Base-by-base conservation (phyloP, 1,284 basidiomycete genomes). In the Ceratobasidium sp. region DNA sequence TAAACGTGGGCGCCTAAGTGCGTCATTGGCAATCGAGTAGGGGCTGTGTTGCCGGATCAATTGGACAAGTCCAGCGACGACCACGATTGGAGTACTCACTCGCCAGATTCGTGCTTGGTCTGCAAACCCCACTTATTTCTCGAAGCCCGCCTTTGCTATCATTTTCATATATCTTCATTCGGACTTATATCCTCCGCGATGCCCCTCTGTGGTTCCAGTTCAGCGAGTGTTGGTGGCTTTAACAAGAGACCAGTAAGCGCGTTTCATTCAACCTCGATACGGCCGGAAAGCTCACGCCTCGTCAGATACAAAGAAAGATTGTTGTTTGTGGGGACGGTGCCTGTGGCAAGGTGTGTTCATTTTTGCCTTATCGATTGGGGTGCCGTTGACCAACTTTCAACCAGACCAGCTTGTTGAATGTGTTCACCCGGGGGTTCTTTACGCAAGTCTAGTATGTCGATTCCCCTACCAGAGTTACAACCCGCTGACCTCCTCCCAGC, bases 291-390 rank as follows among this genome's bases (percentile, higher is more conserved):
- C 52, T 29, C 22, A 45, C n/a, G 15, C 17, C 49, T 31, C 35
- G 12, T 27, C 29, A 87, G 85, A 75, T 89, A 53, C 85, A 86
- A 76, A 81, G 87, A 47, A 91, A 92, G 79, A 83, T 91, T 5
- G 90, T 92, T 1, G 89, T 97, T 6, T 89, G 94, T 71, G 95
- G 95, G 42, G 95, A 98, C 79, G 95, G 95, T 73, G 95, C 94
- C 56, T 94, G 91, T 75, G 94, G 94, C 32, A 84, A 84, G 77
- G 88, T 77, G 68, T 82, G 58, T 57, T 43, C 1, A 73, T 81
- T 42, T 74, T 81, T 60, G 22, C 81, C 78, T 27, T 80, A 82
- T 78, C 42, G 70, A 69, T 15, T 40, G 42, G 15, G 43, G 68
- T 20, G 29, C 56, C 42, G 12, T 8, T 73, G 35, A 69, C 52